These are phyloP conservation scores for Westerdykella ornata DNA, from an alignment of 2,329 filamentous ascomycete genomes.

Conservation along the genomic window DNA sequence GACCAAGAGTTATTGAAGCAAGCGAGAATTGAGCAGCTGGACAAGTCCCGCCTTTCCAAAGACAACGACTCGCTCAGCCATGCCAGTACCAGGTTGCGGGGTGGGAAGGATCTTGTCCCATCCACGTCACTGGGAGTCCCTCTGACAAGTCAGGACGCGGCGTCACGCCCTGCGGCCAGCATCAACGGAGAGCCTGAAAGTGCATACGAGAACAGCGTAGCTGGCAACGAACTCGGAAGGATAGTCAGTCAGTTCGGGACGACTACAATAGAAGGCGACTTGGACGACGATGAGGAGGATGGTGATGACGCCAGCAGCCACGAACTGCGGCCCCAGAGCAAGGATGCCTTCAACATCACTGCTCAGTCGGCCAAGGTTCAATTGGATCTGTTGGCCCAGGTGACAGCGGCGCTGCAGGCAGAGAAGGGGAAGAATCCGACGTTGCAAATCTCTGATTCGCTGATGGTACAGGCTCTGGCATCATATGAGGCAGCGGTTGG, in stretches of 20 bases:
- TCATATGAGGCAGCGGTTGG: constrained; percentile 87
- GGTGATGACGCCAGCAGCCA: constrained; percentile 73
- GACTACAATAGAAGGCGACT: constrained; percentile 52
- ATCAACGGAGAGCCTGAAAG: constrained; percentile 51
- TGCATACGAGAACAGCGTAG: constrained; percentile 52
- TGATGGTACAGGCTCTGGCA: constrained; percentile 66
- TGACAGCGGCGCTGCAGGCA: constrained; percentile 71
- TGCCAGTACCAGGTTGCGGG: constrained; percentile 28
- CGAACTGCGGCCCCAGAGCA: constrained; percentile 65
- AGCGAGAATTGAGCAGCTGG: constrained; percentile 68
- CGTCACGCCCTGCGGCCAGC: constrained; percentile 41
- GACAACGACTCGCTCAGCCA: constrained; percentile 40
- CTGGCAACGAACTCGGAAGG: constrained; percentile 49
- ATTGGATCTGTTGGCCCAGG: constrained; percentile 79
- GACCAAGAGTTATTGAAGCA: constrained; percentile 67
- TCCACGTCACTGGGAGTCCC: constrained; percentile 46
- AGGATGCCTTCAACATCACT: constrained; percentile 94
- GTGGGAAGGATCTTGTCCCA: constrained; percentile 25
- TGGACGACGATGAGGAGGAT: constrained; percentile 64
- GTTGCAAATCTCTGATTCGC: constrained; percentile 67
- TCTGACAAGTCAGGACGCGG: constrained; percentile 37
- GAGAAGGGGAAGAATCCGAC: constrained; percentile 65
- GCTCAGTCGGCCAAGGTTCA: constrained; percentile 91
- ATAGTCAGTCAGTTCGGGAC: constrained; percentile 46
- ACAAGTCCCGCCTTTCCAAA: constrained; percentile 39